Evolutionary conservation across 2,329 filamentous ascomycete genomes (phyloP).

Genomic region (Aureobasidium sp.): DNA sequence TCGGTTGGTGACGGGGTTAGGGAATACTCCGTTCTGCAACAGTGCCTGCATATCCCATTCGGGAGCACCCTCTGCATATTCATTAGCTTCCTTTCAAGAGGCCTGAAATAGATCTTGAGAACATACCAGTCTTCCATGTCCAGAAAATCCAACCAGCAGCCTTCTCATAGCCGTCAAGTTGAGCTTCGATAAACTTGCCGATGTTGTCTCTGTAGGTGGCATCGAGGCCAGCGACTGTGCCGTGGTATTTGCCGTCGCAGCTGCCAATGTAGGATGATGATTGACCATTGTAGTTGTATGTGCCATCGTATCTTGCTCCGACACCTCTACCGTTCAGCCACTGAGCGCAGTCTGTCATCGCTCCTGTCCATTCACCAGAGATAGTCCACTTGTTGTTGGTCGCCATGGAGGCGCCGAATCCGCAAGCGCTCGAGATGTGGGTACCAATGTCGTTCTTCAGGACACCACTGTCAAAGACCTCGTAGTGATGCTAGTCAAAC

Average conservation of each 20-base stretch:
- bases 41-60: slow-evolving; percentile 43
- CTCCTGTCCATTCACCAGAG: slow-evolving; percentile 40
- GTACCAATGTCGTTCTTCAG: slow-evolving; percentile 31
- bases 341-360: slow-evolving; percentile 5
- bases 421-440: slow-evolving; percentile 36
- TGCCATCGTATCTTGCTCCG: slow-evolving; percentile 37
- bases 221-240: slow-evolving; percentile 35
- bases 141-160: slow-evolving; percentile 43
- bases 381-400: slow-evolving; percentile 40
- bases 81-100: not conserved
- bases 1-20: slow-evolving; percentile 17
- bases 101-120: not conserved
- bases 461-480: slow-evolving; percentile 35
- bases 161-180: slow-evolving; percentile 41
- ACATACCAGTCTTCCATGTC: slow-evolving; percentile 38
- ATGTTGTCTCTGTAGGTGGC: slow-evolving; percentile 36
- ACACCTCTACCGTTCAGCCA: slow-evolving; percentile 37
- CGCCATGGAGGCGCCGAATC: slow-evolving; percentile 39
- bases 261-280: slow-evolving; percentile 33
- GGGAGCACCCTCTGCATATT: slow-evolving; percentile 32
- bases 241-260: slow-evolving; percentile 38
- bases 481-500: slow-evolving; percentile 33
- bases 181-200: slow-evolving; percentile 38
- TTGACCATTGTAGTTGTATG: slow-evolving; percentile 25
- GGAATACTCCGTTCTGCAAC: slow-evolving; percentile 31